These are phyloP conservation scores for Athelia sp. DNA, from an alignment of 1,284 basidiomycete species.

Conservation along the genomic window DNA sequence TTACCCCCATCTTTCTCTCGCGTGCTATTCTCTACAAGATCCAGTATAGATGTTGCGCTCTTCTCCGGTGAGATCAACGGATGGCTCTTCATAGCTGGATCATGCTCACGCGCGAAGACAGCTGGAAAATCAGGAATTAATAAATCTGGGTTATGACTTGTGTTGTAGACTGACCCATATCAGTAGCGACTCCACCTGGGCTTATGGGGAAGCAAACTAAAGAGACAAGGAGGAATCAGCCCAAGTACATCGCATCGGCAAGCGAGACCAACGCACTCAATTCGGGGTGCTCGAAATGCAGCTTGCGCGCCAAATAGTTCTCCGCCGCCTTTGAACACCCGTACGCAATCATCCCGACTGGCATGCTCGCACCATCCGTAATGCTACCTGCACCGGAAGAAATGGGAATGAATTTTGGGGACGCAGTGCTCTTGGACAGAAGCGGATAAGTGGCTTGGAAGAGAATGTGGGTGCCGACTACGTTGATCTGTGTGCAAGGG, in stretches of 20 bases:
- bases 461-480: neutral
- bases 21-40: neutral
- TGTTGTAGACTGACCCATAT: neutral
- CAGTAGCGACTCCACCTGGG: neutral
- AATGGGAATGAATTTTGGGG: neutral
- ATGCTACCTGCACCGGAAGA: neutral
- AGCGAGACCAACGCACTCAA: neutral
- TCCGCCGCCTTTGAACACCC: neutral
- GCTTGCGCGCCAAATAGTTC: conserved; percentile 1
- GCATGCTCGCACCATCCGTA: neutral
- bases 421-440: neutral
- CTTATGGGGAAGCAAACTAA: neutral
- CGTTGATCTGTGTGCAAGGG: neutral
- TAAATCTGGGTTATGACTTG: neutral
- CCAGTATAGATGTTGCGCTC: neutral
- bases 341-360: neutral
- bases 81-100: neutral
- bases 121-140: neutral
- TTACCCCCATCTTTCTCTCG: neutral
- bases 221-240: neutral
- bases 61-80: neutral
- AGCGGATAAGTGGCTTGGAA: conserved; percentile 1
- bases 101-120: neutral
- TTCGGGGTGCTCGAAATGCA: neutral
- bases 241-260: neutral